Conservation (phyloP, 2,329 filamentous ascomycete species). For the Pseudogymnoascus destructans region DNA sequence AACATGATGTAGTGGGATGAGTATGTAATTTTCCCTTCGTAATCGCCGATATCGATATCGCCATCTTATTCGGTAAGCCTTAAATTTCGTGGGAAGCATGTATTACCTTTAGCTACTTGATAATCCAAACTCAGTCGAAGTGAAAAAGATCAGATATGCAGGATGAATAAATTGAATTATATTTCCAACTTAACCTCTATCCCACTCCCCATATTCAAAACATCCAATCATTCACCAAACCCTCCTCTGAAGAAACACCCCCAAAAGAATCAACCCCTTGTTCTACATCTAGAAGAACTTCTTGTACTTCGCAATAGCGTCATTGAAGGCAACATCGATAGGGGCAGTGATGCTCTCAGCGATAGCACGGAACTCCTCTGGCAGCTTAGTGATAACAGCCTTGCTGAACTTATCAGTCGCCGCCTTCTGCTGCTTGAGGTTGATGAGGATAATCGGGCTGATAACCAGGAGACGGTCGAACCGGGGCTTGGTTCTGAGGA, state of each 20-base stretch:
- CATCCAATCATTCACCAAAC: constrained; percentile 1
- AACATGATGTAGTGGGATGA: no score
- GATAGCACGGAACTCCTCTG: constrained; percentile 9
- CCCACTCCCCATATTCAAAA: neutral
- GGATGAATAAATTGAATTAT: neutral
- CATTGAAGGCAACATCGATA: constrained; percentile 24
- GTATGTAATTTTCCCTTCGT: no score
- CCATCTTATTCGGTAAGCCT: no score
- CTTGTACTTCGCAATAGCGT: constrained; percentile 15
- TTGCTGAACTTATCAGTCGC: constrained; percentile 26
- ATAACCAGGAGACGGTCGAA: constrained; percentile 32
- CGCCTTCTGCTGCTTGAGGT: constrained; percentile 30
- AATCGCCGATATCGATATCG: no score
- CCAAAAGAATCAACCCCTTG: neutral
- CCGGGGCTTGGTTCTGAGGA: constrained; percentile 28
- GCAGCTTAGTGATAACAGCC: constrained; percentile 16
- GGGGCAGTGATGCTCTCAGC: constrained; percentile 26
- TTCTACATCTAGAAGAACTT: constrained; percentile 5
- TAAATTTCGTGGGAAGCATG: no score
- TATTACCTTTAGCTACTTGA: no score
- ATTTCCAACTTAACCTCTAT: neutral
- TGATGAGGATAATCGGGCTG: constrained; percentile 31
- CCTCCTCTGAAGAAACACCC: neutral
- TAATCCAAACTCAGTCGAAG: neutral
- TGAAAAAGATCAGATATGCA: neutral